Evolutionary conservation across 2,329 filamentous ascomycete species (phyloP).

Genomic region (Alternaria sp.): DNA sequence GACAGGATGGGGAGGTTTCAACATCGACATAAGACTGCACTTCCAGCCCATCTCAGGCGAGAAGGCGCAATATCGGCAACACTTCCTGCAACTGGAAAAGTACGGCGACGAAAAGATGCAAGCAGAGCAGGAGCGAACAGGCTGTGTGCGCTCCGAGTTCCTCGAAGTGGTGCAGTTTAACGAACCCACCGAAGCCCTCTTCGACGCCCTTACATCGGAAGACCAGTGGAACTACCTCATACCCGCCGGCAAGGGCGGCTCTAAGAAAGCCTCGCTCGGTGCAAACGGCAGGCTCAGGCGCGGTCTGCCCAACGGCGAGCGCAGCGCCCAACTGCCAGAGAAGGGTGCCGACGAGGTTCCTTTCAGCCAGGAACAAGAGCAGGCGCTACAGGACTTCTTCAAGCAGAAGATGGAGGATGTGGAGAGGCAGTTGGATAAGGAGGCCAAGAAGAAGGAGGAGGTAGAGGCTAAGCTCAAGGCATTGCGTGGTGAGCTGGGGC

Average conservation of each 20-base stretch:
- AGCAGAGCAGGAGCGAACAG: slow-evolving; percentile 62
- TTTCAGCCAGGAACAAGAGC: slow-evolving; percentile 47
- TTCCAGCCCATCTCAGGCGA: slow-evolving; percentile 87
- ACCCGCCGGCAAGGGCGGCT: slow-evolving; percentile 50
- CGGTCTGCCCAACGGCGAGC: slow-evolving; percentile 45
- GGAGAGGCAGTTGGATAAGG: slow-evolving; percentile 42
- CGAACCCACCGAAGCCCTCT: slow-evolving; percentile 92
- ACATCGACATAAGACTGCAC: slow-evolving; percentile 93
- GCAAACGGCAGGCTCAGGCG: slow-evolving; percentile 43
- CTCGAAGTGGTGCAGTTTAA: slow-evolving; percentile 98
- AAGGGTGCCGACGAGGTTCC: slow-evolving; percentile 42
- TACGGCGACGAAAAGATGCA: slow-evolving; percentile 75
- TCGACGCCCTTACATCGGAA: slow-evolving; percentile 81
- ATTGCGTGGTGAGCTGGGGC: slow-evolving; percentile 41
- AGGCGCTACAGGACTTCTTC: slow-evolving; percentile 37
- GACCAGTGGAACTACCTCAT: slow-evolving; percentile 61
- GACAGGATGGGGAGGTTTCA: slow-evolving; percentile 98
- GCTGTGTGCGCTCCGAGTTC: slow-evolving; percentile 75
- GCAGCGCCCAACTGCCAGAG: slow-evolving; percentile 45
- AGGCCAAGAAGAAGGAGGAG: slow-evolving; percentile 39
- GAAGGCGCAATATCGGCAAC: slow-evolving; percentile 95
- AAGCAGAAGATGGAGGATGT: slow-evolving; percentile 42
- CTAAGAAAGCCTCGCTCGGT: slow-evolving; percentile 45
- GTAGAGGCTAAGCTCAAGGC: slow-evolving; percentile 40
- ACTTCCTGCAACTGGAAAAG: slow-evolving; percentile 88